A percentile compares a stretch with the other conserved stretches of the same genome.
phyloP scores from a whole-genome alignment of 208 protist genomes.

The Leishmania martiniquensis region DNA sequence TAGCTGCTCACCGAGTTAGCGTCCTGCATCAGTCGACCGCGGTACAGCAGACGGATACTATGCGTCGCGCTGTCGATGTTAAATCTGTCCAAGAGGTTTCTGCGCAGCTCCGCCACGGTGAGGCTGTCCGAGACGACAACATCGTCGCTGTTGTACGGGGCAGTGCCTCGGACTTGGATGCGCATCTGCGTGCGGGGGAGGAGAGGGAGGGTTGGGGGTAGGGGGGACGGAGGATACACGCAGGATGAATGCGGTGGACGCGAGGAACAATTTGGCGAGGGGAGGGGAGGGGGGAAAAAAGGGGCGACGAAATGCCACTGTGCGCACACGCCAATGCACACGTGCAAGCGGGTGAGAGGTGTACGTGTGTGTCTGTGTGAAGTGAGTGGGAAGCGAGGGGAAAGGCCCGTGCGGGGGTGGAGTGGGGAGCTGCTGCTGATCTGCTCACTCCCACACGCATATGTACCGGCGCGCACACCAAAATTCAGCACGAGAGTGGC shows the following conservation, averaged over 20 bases:
- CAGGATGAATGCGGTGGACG: neutral
- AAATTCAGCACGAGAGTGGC: too few species aligned
- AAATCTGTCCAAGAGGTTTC: constrained; percentile 33
- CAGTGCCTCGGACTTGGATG: constrained; percentile 24
- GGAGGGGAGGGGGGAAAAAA: neutral
- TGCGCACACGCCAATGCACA: neutral
- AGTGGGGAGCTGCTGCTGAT: neutral
- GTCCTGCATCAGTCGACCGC: constrained; percentile 40
- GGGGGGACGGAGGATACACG: neutral
- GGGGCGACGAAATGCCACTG: neutral
- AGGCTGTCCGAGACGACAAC: constrained; percentile 43
- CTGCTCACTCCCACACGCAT: neutral
- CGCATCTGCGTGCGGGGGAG: constrained; percentile 10
- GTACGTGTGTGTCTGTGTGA: neutral
- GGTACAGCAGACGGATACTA: constrained; percentile 37
- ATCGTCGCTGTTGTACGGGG: constrained; percentile 32
- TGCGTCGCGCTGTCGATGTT: constrained; percentile 22
- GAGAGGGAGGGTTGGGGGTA: neutral
- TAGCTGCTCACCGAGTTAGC: constrained; percentile 30
- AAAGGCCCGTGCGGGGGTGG: too few species aligned
- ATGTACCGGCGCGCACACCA: neutral
- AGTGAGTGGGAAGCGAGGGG: too few species aligned
- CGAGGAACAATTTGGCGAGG: neutral
- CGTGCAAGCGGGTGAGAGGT: neutral
- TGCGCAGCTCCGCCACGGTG: constrained; percentile 50